phyloP scores from a whole-genome alignment of 192 early-diverging fungal species.

The Coemansia sp. region DNA sequence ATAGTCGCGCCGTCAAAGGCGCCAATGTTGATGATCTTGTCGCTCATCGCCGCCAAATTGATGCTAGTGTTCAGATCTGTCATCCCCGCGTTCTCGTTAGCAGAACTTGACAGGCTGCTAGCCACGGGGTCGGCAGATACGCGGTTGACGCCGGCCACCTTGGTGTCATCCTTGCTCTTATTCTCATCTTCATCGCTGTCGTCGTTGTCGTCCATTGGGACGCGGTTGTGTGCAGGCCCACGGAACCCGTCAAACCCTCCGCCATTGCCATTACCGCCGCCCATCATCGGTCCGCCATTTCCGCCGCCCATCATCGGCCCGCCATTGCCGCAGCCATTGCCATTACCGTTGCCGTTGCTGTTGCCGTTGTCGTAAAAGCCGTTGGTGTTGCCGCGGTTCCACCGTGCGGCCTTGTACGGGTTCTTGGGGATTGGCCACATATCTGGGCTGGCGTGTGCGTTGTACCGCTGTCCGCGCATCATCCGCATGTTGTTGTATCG shows the following conservation, averaged over 20 bases:
- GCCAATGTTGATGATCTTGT: conserved; percentile 36
- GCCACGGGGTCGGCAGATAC: conserved; percentile 10
- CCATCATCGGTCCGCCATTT: conserved; percentile 25
- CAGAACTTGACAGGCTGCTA: not conserved
- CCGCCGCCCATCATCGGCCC: conserved; percentile 12
- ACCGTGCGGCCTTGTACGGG: conserved; percentile 36
- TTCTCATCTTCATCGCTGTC: conserved; percentile 10
- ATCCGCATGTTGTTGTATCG: conserved; percentile 13
- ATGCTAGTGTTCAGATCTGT: conserved; percentile 36
- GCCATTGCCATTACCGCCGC: not conserved
- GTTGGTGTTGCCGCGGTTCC: conserved; percentile 10
- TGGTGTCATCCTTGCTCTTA: not conserved
- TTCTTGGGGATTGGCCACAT: conserved; percentile 47
- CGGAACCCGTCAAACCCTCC: conserved; percentile 10
- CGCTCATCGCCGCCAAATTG: conserved; percentile 29
- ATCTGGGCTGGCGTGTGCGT: conserved; percentile 36
- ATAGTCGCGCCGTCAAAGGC: conserved; percentile 29
- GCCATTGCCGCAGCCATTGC: conserved; percentile 6
- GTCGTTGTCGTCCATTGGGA: conserved; percentile 18
- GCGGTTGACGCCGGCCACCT: conserved; percentile 35
- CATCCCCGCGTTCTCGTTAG: conserved; percentile 3
- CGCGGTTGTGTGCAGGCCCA: conserved; percentile 30
- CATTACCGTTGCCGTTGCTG: not conserved
- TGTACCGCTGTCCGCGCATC: conserved; percentile 45
- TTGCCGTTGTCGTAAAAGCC: conserved; percentile 19